These are phyloP conservation scores for Cercospora zeae-maydis DNA, from an alignment of 2,329 filamentous ascomycete species.

Conservation along the genomic window DNA sequence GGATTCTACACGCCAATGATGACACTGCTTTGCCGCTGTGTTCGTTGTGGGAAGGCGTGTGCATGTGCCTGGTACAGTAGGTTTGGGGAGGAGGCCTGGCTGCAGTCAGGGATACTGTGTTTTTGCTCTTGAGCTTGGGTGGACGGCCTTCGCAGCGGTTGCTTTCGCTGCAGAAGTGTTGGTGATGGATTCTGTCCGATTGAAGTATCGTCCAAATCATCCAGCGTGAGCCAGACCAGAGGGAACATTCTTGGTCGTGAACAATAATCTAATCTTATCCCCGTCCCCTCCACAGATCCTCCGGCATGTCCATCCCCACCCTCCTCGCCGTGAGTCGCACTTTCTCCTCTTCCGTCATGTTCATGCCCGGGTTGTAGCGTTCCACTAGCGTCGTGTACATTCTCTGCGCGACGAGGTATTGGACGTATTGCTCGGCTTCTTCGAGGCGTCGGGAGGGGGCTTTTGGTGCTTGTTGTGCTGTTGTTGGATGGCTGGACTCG, in stretches of 20 bases:
- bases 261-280: not conserved
- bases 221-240: too few species aligned
- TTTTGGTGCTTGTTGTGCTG: constrained; percentile 38
- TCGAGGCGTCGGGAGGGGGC: constrained; percentile 34
- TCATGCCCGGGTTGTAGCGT: constrained; percentile 90
- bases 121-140: too few species aligned
- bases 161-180: too few species aligned
- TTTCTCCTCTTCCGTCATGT: constrained; percentile 78
- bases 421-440: constrained; percentile 73
- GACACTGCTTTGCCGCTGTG: too few species aligned
- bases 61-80: too few species aligned
- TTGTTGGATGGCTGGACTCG: constrained; percentile 1
- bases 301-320: constrained; percentile 85
- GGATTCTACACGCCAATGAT: not conserved
- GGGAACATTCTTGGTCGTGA: too few species aligned
- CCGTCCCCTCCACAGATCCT: constrained; percentile 42
- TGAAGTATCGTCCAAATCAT: too few species aligned
- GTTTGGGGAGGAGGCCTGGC: too few species aligned
- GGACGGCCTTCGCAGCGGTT: too few species aligned
- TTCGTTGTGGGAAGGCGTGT: too few species aligned
- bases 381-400: constrained; percentile 78
- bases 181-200: too few species aligned
- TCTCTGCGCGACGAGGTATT: constrained; percentile 81
- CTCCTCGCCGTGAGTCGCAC: constrained; percentile 78
- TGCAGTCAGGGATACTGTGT: too few species aligned